Evolutionary conservation across 2,329 filamentous ascomycete species (phyloP), one percentile per base, ranked within the genome.

Genomic region (Colletotrichum camelliae): DNA sequence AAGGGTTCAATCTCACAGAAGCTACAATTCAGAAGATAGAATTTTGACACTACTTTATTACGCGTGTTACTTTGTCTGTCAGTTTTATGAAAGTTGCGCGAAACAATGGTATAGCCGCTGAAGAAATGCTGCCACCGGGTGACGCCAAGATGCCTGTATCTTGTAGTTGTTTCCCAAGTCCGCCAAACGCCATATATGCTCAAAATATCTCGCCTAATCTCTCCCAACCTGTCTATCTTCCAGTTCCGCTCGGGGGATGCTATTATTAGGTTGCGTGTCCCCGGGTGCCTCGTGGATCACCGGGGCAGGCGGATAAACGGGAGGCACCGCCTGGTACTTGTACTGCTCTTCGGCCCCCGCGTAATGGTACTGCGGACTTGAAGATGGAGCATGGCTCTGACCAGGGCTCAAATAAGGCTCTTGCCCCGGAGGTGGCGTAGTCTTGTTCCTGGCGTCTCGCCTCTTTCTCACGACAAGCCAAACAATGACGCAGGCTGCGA

Each of bases 401-500:
- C 18, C 24, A 24, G 58, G 43, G 43, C 43, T 33, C 9, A 35
- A 16, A 15, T 70, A 24, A 24, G 43, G 31, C 4, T 71, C 31
- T 8, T 48, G 48, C 16, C 61, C 61, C 12, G 69, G 60, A 16
- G 60, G 37, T 33, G 43, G 33, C 10, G 48, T 43, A 16, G 29
- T 29, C 21, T 43, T 33, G 1, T 13, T 64, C 27, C 33, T 35
- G 18, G 61, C 52, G 0, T 12, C 18, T 4, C 61, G 43, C 35
- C 52, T 39, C 18, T 64, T 52, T 52, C 70, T 33, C 18, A 72
- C 33, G 15, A 67, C 18, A 21, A 72, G 24, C 70, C 70, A 72
- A 27, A 67, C 70, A n/a, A 72, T 48, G 35, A 72, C 35, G 33
- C 70, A 72, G 31, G 58, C 70, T 15, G 70, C 62, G 35, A 72